These are phyloP conservation scores for Dendrobium nobile DNA, from an alignment of 106 monocot species.

Conservation along the genomic window DNA sequence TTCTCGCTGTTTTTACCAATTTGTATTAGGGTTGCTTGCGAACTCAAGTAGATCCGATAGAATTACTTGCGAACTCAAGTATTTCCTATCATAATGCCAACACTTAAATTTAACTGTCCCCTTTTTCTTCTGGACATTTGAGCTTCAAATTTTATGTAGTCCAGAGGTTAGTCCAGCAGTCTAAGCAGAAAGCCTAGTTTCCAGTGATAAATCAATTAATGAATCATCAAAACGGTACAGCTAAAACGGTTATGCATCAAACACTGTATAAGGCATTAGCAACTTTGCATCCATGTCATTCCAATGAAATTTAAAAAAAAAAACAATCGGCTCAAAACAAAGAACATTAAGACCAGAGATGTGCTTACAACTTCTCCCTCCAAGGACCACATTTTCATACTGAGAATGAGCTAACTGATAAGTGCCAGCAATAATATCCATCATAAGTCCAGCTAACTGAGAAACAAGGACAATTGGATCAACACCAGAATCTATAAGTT, in stretches of 20 bases:
- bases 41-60: too few relatives aligned
- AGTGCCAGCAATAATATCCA: constrained; percentile 68
- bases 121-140: too few relatives aligned
- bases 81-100: too few relatives aligned
- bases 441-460: constrained; percentile 62
- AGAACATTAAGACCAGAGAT: not conserved
- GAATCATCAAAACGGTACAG: not conserved
- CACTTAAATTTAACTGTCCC: too few relatives aligned
- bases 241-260: not conserved
- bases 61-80: too few relatives aligned
- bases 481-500: constrained; percentile 65
- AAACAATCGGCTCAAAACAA: not conserved
- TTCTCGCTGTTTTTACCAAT: too few relatives aligned
- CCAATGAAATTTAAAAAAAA: not conserved
- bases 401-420: constrained; percentile 26
- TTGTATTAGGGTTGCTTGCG: too few relatives aligned
- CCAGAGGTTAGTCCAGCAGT: too few relatives aligned
- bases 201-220: not conserved
- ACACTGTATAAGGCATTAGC: not conserved
- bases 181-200: not conserved
- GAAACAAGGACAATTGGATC: constrained; percentile 54
- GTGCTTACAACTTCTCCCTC: constrained; percentile 13
- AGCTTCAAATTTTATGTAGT: too few relatives aligned
- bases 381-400: constrained; percentile 19
- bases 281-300: not conserved